Conservation (phyloP, 371 early-diverging fungal genomes). For the Mortierella sp. region DNA sequence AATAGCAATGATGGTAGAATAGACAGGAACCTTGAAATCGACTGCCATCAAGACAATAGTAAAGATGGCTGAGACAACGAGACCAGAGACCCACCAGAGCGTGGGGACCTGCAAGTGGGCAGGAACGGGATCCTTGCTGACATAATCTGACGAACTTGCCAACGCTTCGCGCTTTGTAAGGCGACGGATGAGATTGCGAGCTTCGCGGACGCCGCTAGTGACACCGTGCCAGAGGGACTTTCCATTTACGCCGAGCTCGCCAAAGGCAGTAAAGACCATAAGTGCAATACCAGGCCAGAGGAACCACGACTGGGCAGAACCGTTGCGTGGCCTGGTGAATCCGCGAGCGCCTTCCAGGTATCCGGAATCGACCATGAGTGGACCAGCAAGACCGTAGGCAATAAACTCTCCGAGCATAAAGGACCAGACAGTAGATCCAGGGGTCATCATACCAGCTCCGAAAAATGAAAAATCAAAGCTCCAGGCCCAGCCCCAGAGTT, state of each 20-base stretch:
- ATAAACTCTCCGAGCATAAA: slow-evolving; percentile 69
- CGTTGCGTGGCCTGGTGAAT: slow-evolving; percentile 54
- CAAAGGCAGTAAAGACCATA: slow-evolving; percentile 75
- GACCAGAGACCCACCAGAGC: slow-evolving; percentile 72
- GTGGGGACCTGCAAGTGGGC: slow-evolving; percentile 70
- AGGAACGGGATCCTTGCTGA: slow-evolving; percentile 60
- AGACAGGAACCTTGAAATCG: slow-evolving; percentile 69
- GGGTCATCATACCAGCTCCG: slow-evolving; percentile 81
- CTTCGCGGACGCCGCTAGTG: slow-evolving; percentile 58
- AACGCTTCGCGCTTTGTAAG: slow-evolving; percentile 27
- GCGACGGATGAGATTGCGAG: slow-evolving; percentile 45
- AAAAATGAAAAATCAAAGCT: slow-evolving; percentile 72
- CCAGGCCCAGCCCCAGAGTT: slow-evolving; percentile 71
- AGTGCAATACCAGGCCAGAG: slow-evolving; percentile 84
- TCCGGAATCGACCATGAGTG: slow-evolving; percentile 60
- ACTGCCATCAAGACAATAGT: slow-evolving; percentile 72
- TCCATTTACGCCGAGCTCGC: slow-evolving; percentile 71
- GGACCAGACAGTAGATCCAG: slow-evolving; percentile 67
- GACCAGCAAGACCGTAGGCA: slow-evolving; percentile 69
- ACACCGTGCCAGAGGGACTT: slow-evolving; percentile 69
- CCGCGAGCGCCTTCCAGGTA: slow-evolving; percentile 57
- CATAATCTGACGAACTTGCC: slow-evolving; percentile 11
- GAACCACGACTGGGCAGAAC: slow-evolving; percentile 67
- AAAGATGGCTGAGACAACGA: slow-evolving; percentile 67
- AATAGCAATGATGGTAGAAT: slow-evolving; percentile 69